Conservation (phyloP, 192 early-diverging fungal genomes). For the Coemansia sp. region DNA sequence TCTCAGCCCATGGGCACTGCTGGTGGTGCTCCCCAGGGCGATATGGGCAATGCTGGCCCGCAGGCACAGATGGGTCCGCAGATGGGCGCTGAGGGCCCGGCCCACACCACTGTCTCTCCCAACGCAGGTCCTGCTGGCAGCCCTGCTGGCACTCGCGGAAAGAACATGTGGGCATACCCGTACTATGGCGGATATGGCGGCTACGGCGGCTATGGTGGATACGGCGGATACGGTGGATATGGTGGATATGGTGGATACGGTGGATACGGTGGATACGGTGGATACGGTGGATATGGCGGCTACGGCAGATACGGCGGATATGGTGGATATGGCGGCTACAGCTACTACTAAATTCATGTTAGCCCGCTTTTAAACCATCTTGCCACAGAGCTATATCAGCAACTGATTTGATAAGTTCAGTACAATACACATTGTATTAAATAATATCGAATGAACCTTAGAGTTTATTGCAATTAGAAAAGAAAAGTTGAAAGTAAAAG, state of each 20-base stretch:
- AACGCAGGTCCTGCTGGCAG: constrained; percentile 48
- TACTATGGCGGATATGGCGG: constrained; percentile 39
- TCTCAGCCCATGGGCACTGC: constrained; percentile 25
- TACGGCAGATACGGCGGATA: constrained; percentile 37
- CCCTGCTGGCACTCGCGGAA: constrained; percentile 46
- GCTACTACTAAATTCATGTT: constrained; percentile 22
- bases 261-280: too few relatives aligned
- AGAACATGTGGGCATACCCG: constrained; percentile 53
- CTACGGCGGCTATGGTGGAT: constrained; percentile 25
- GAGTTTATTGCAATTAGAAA: background rate
- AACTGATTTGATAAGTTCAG: too few relatives aligned
- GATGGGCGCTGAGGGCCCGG: constrained; percentile 30
- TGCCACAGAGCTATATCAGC: background rate
- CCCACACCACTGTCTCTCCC: constrained; percentile 19
- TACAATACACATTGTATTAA: background rate
- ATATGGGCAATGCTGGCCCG: constrained; percentile 21
- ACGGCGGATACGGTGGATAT: constrained; percentile 24
- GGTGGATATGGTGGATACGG: too few relatives aligned
- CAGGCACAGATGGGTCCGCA: constrained; percentile 18
- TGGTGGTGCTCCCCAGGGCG: constrained; percentile 17
- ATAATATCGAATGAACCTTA: background rate
- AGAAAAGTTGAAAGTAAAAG: background rate
- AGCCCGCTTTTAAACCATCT: constrained; percentile 15
- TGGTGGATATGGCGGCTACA: constrained; percentile 22
- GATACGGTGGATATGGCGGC: constrained; percentile 4